phyloP scores from a whole-genome alignment of 208 protist genomes.

The Leishmania gerbilli region DNA sequence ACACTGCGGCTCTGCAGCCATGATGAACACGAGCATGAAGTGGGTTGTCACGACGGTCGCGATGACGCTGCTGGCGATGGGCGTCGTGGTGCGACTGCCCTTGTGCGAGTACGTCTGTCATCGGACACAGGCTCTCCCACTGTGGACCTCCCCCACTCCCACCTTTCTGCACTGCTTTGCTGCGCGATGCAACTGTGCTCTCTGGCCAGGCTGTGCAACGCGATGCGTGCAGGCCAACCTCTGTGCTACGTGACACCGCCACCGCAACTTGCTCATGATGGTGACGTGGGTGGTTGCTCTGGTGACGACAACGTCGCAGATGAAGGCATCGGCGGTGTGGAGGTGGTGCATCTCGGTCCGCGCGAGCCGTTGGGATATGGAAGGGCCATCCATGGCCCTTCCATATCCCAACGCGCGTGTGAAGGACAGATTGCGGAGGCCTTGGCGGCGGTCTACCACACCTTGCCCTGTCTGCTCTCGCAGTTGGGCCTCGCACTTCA shows the following conservation, averaged over 20 bases:
- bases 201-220: slow-evolving; percentile 2
- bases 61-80: background rate
- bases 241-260: background rate
- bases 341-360: background rate
- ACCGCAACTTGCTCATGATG: background rate
- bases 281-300: background rate
- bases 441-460: slow-evolving; percentile 10
- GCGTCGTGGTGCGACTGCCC: background rate
- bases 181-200: background rate
- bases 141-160: background rate
- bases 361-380: background rate
- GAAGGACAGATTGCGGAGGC: background rate
- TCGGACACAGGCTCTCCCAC: background rate
- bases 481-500: slow-evolving; percentile 1
- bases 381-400: background rate
- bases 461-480: slow-evolving; percentile 3
- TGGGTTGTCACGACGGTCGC: background rate
- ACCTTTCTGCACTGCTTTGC: background rate
- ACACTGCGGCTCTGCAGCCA: background rate
- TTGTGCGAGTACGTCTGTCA: background rate
- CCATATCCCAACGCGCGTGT: background rate
- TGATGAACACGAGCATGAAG: background rate
- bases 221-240: background rate
- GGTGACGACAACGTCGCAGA: background rate
- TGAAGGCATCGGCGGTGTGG: background rate